Conservation (phyloP, 768 basidiomycete species). For the Lyophyllum semitale region DNA sequence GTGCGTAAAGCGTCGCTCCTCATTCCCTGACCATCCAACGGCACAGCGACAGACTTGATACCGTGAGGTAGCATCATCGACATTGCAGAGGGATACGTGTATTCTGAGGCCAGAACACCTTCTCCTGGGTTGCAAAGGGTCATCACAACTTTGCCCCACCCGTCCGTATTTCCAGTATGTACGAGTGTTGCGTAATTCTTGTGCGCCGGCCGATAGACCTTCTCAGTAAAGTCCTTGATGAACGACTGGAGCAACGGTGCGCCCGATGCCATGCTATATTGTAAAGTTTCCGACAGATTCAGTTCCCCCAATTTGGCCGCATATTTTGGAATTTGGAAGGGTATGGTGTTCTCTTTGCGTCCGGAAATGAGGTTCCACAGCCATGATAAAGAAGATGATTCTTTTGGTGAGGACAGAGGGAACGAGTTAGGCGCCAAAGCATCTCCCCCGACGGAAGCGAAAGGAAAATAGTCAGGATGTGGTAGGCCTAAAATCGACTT, state of each 20-base stretch:
- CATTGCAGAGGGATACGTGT: slow-evolving; percentile 69
- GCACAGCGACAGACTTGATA: slow-evolving; percentile 53
- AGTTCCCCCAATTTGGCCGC: slow-evolving; percentile 43
- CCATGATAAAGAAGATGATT: slow-evolving; percentile 49
- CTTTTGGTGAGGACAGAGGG: slow-evolving; percentile 31
- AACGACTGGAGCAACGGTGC: slow-evolving; percentile 57
- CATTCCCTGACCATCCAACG: slow-evolving; percentile 74
- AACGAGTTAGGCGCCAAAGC: slow-evolving; percentile 53
- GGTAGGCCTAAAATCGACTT: slow-evolving; percentile 52
- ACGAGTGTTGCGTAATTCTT: slow-evolving; percentile 57
- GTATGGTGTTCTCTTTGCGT: slow-evolving; percentile 43
- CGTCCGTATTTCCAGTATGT: slow-evolving; percentile 74
- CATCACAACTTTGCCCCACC: slow-evolving; percentile 56
- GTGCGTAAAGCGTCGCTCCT: slow-evolving; percentile 59
- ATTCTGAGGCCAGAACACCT: slow-evolving; percentile 61
- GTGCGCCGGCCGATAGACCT: slow-evolving; percentile 61
- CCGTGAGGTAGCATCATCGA: slow-evolving; percentile 38
- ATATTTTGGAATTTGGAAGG: slow-evolving; percentile 65
- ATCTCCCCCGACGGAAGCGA: slow-evolving; percentile 59
- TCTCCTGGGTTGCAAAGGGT: slow-evolving; percentile 73
- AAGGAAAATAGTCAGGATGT: slow-evolving; percentile 69
- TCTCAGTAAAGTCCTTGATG: slow-evolving; percentile 55
- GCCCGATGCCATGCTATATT: slow-evolving; percentile 63
- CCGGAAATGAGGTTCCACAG: slow-evolving; percentile 54
- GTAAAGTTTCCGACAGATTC: slow-evolving; percentile 66